phyloP scores from a whole-genome alignment of 2,329 filamentous ascomycete species.

The Colletotrichum abscissum region DNA sequence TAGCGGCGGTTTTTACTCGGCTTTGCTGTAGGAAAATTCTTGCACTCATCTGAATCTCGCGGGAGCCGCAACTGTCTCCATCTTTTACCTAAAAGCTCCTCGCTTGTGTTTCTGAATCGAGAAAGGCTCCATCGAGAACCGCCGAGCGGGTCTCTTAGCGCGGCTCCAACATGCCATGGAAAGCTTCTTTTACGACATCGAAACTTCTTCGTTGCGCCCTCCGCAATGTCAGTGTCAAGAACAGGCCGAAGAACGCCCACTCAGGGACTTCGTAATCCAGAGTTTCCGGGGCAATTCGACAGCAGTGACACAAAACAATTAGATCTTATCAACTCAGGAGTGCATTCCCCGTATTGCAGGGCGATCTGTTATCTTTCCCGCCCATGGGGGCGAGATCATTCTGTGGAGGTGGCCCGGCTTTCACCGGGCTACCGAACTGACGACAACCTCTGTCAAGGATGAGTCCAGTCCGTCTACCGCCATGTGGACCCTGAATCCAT shows the following conservation, averaged over 20 bases:
- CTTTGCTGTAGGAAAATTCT: conserved; percentile 27
- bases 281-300: not conserved
- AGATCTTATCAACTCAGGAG: conserved; percentile 22
- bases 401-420: conserved; percentile 29
- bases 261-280: not conserved
- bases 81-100: conserved; percentile 31
- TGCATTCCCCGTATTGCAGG: conserved; percentile 24
- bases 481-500: conserved; percentile 23
- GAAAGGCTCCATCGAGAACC: conserved; percentile 19
- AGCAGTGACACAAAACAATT: conserved; percentile 33
- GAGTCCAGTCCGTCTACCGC: not conserved
- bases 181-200: conserved; percentile 36
- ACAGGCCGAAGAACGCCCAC: conserved; percentile 26
- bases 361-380: conserved; percentile 27
- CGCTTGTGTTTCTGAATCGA: conserved; percentile 23
- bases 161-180: conserved; percentile 31
- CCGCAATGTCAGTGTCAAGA: conserved; percentile 6
- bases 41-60: conserved; percentile 20
- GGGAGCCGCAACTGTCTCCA: conserved; percentile 22
- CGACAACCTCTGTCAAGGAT: conserved; percentile 26
- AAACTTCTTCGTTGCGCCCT: conserved; percentile 25
- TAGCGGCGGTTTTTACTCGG: conserved; percentile 31
- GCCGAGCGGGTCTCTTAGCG: conserved; percentile 25
- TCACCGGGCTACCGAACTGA: conserved; percentile 21
- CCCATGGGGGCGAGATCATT: conserved; percentile 34